These are phyloP conservation scores for Myriosclerotinia curreyana DNA, from an alignment of 2,329 filamentous ascomycete genomes.

Conservation along the genomic window DNA sequence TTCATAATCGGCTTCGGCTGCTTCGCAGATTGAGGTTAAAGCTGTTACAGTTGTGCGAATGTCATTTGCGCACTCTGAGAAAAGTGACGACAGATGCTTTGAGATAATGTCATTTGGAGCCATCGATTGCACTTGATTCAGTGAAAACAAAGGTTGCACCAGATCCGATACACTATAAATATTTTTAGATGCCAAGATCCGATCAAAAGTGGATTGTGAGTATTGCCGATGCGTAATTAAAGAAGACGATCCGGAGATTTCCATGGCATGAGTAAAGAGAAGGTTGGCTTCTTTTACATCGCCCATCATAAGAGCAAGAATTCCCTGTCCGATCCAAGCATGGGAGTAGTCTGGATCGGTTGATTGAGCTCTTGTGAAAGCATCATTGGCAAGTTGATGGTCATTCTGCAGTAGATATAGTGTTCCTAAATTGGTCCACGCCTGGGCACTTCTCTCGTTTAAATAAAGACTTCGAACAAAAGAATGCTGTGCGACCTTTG, in stretches of 20 bases:
- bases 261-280: slow-evolving; percentile 91
- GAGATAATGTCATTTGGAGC: slow-evolving; percentile 67
- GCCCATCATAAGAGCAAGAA: slow-evolving; percentile 70
- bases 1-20: slow-evolving; percentile 80
- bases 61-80: slow-evolving; percentile 77
- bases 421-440: slow-evolving; percentile 88
- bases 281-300: slow-evolving; percentile 74
- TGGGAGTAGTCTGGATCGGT: slow-evolving; percentile 90
- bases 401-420: slow-evolving; percentile 85
- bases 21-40: slow-evolving; percentile 64
- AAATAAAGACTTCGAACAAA: slow-evolving; percentile 90
- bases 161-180: slow-evolving; percentile 57
- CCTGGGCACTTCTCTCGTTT: slow-evolving; percentile 78
- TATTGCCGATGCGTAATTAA: slow-evolving; percentile 75
- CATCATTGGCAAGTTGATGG: slow-evolving; percentile 78
- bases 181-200: slow-evolving; percentile 59
- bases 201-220: slow-evolving; percentile 76
- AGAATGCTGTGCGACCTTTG: slow-evolving; percentile 85
- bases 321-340: slow-evolving; percentile 90
- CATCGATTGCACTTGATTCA: slow-evolving; percentile 75
- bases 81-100: slow-evolving; percentile 74
- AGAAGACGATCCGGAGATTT: slow-evolving; percentile 78
- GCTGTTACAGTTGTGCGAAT: slow-evolving; percentile 59
- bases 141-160: slow-evolving; percentile 83
- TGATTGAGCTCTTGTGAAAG: slow-evolving; percentile 87